These are phyloP conservation scores for Cupressus sempervirens DNA, from an alignment of 75 land plant genomes.

Conservation along the genomic window DNA sequence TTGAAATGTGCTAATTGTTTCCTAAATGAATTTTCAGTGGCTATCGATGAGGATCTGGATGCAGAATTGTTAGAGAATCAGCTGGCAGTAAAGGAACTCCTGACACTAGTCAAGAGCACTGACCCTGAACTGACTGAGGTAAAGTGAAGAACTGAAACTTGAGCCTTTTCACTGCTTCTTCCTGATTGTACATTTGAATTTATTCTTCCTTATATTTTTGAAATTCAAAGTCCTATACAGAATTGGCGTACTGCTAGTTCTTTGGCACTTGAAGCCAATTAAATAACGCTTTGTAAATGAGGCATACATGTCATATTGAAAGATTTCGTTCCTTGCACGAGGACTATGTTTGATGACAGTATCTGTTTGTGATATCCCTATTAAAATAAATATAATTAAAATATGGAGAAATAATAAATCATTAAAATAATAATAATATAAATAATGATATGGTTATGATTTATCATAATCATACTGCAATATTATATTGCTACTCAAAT, in stretches of 20 bases:
- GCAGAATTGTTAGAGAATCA: conserved; percentile 65
- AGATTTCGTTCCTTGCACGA: background rate
- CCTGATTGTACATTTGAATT: background rate
- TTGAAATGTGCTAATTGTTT: background rate
- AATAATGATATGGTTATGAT: too few relatives aligned
- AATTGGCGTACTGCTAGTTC: background rate
- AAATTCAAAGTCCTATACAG: background rate
- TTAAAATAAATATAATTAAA: too few relatives aligned
- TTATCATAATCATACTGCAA: too few relatives aligned
- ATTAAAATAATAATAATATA: too few relatives aligned
- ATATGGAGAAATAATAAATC: too few relatives aligned
- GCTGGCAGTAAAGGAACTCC: conserved; percentile 53
- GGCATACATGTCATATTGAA: background rate
- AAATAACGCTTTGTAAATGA: background rate
- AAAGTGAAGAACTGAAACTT: conserved; percentile 1
- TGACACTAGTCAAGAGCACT: conserved; percentile 51
- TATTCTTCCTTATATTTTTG: background rate
- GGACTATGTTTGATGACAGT: background rate
- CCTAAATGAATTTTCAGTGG: conserved; percentile 40
- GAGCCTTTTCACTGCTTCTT: background rate
- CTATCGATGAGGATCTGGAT: conserved; percentile 91
- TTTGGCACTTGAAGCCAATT: background rate
- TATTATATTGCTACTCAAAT: too few relatives aligned
- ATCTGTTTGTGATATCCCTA: background rate
- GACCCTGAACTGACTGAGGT: conserved; percentile 84